Conservation (phyloP, 148 eudicot genomes). For the Silene uniflora region DNA sequence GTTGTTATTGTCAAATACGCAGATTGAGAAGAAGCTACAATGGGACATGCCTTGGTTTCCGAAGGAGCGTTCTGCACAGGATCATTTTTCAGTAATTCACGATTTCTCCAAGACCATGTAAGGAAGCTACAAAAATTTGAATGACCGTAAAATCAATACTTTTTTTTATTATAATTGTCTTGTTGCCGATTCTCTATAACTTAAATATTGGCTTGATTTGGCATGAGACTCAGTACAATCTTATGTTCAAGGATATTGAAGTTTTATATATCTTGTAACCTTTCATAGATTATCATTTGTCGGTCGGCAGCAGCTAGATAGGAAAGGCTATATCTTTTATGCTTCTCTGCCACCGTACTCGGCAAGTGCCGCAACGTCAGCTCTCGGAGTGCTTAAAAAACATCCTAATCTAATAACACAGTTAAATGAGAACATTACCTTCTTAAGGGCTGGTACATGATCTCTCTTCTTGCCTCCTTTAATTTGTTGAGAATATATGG, state of each 20-base stretch:
- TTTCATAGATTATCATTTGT: background rate
- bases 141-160: too few species aligned
- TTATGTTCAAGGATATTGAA: too few species aligned
- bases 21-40: slow-evolving; percentile 91
- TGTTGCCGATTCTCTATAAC: too few species aligned
- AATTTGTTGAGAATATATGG: too few species aligned
- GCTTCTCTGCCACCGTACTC: slow-evolving; percentile 97
- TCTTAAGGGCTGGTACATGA: slow-evolving; percentile 56
- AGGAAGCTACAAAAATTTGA: background rate
- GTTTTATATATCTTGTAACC: too few species aligned
- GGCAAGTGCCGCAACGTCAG: slow-evolving; percentile 88
- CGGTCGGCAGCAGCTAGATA: slow-evolving; percentile 66
- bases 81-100: slow-evolving; percentile 1
- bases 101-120: background rate
- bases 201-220: background rate
- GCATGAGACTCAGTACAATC: too few species aligned
- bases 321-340: slow-evolving; percentile 91
- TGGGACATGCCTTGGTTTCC: slow-evolving; percentile 92
- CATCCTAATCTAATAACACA: slow-evolving; percentile 54
- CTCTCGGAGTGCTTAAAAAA: slow-evolving; percentile 77
- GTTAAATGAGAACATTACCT: slow-evolving; percentile 56
- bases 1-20: slow-evolving; percentile 5
- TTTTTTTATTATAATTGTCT: too few species aligned
- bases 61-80: slow-evolving; percentile 99
- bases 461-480: background rate